phyloP scores from a whole-genome alignment of 495 filamentous ascomycete species.

The Pseudomonodictys pantanalensis region DNA sequence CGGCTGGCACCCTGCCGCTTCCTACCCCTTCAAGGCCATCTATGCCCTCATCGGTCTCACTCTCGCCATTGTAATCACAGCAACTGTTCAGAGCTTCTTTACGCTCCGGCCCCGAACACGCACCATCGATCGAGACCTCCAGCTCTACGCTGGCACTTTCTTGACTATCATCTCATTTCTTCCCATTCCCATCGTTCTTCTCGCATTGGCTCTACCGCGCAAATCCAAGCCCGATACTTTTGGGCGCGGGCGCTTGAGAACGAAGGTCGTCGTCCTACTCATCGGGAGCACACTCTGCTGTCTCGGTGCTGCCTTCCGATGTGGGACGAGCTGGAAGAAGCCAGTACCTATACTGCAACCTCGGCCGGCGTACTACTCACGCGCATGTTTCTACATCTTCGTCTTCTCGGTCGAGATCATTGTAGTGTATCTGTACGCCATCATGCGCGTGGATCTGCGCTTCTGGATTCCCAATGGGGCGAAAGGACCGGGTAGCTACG shows the following conservation, averaged over 20 bases:
- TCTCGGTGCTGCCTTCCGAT: conserved; percentile 68
- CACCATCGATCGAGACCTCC: conserved; percentile 57
- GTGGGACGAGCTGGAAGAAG: conserved; percentile 55
- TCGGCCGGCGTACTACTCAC: conserved; percentile 61
- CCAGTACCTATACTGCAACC: conserved; percentile 53
- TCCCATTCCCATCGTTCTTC: conserved; percentile 61
- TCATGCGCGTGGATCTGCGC: conserved; percentile 39
- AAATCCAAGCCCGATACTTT: conserved; percentile 60
- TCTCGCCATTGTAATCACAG: conserved; percentile 67
- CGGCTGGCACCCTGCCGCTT: conserved; percentile 60
- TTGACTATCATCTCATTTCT: conserved; percentile 71
- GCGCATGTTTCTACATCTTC: conserved; percentile 56
- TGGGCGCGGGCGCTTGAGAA: conserved; percentile 62
- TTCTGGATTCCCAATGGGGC: conserved; percentile 42
- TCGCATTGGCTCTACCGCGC: conserved; percentile 54
- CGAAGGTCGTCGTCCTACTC: conserved; percentile 64
- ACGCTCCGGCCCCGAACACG: conserved; percentile 55
- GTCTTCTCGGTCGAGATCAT: conserved; percentile 41
- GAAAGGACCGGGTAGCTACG: conserved; percentile 35
- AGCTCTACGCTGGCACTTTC: conserved; percentile 65
- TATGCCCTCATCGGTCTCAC: conserved; percentile 60
- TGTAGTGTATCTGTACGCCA: conserved; percentile 36
- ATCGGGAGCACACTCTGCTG: conserved; percentile 55
- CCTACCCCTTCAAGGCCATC: conserved; percentile 52
- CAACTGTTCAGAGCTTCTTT: conserved; percentile 63